Percentiles rank a stretch among this genome's conserved stretches.
Evolutionary conservation across 2,329 filamentous ascomycete genomes (phyloP).

Genomic region (Acrocalymma vagum): DNA sequence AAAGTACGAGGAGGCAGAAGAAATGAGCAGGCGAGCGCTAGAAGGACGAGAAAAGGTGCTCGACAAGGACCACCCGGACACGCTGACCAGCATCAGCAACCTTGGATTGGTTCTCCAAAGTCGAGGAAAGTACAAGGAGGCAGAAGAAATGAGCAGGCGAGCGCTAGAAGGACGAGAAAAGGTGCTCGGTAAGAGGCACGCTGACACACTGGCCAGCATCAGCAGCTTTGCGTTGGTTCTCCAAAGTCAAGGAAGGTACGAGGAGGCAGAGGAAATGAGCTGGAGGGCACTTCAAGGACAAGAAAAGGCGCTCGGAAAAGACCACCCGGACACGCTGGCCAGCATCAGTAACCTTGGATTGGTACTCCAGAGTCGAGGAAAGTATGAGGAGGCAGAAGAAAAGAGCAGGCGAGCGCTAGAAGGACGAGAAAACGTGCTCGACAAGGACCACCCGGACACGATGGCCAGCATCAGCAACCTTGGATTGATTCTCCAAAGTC

Average conservation of each 20-base stretch:
- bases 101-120: neutral
- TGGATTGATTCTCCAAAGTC: no score
- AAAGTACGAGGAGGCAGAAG: neutral
- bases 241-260: neutral
- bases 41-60: neutral
- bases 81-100: slow-evolving; percentile 1
- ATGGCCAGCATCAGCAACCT: no score
- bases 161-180: neutral
- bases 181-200: neutral
- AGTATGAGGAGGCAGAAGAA: no score
- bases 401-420: no score
- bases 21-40: neutral
- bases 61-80: neutral
- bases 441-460: no score
- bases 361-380: no score
- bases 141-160: slow-evolving; percentile 1
- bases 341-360: no score
- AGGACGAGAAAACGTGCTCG: no score
- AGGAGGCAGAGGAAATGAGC: slow-evolving; percentile 1
- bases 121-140: slow-evolving; percentile 3
- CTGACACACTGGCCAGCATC: slow-evolving; percentile 1
- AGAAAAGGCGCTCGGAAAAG: no score
- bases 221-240: neutral
- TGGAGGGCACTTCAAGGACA: no score
- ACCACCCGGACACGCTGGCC: no score